Conservation (phyloP, 164 flowering plant genomes). For the Aristolochia fimbriata region DNA sequence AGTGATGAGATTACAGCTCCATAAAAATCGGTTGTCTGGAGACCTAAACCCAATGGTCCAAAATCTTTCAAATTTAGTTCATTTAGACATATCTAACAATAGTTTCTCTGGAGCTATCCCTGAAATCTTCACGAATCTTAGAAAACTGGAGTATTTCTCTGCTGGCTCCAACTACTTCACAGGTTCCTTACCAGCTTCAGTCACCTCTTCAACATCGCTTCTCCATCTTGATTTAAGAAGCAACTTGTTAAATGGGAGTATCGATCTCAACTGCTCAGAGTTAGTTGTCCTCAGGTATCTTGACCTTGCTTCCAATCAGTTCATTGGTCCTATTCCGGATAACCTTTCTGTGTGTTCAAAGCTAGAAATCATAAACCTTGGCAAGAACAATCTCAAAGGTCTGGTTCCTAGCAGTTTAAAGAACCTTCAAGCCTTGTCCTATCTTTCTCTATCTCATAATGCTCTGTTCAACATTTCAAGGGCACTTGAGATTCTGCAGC, state of each 20-base stretch:
- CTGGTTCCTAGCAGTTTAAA: constrained; percentile 47
- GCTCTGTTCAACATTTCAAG: constrained; percentile 36
- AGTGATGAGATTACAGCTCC: constrained; percentile 5
- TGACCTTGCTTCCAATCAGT: constrained; percentile 42
- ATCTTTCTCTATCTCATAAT: constrained; percentile 42
- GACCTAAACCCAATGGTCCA: neutral
- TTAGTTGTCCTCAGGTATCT: constrained; percentile 37
- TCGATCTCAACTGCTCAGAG: constrained; percentile 39
- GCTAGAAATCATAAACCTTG: constrained; percentile 42
- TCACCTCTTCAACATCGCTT: constrained; percentile 1
- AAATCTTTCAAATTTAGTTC: constrained; percentile 4
- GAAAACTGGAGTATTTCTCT: constrained; percentile 4
- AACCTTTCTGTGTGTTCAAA: constrained; percentile 34
- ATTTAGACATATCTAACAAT: constrained; percentile 9
- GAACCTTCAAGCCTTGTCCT: constrained; percentile 31
- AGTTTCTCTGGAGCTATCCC: constrained; percentile 11
- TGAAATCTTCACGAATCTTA: constrained; percentile 7
- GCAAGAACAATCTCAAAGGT: constrained; percentile 36
- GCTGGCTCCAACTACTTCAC: constrained; percentile 7
- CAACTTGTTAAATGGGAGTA: constrained; percentile 11
- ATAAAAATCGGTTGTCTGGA: constrained; percentile 8
- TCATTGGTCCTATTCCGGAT: constrained; percentile 35
- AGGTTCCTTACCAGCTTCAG: constrained; percentile 7
- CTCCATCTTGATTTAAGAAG: constrained; percentile 7
- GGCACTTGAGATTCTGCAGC: constrained; percentile 39